Evolutionary conservation across 75 land plant species (phyloP), one percentile per base, ranked within the genome.

Genomic region (Ceratopteris richardii): DNA sequence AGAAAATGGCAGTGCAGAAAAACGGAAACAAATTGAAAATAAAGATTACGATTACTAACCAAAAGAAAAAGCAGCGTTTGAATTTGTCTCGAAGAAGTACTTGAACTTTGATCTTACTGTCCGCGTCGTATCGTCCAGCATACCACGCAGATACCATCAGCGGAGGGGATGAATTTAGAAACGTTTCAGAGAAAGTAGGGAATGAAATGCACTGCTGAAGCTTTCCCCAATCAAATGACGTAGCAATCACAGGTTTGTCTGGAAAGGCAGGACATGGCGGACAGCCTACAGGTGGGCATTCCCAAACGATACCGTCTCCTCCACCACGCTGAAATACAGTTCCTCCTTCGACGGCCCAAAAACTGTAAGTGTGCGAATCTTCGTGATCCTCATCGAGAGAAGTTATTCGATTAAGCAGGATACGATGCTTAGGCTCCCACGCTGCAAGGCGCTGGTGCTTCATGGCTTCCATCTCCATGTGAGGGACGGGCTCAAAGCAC

Each of bases 251-350:
- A 20, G 67, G 60, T 27, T 58, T 48, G 28, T 48, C 36, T 1
- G 30, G 28, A 10, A 51, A 69, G 26, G 46, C 54, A 9, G 74
- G 74, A 29, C 74, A 71, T 17, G 74, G 68, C 1, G 61, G 26
- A 44, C 74, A 71, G 16, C 47, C 68, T 16, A 53, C 26, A 0
- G 68, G 57, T 10, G 74, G 68, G 42, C 18, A 19, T 28, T 71
- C 74, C 0, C 74, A 62, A 9, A 71, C 52, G n/a, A 71, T 40
- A 9, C 74, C 74, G 53, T 71, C 74, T 16, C 74, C 74, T 16
- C 74, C 74, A 1, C 74, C 74, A 18, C 74, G 68, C 58, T 71
- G 74, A 55, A 71, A 71, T 3, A 57, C 61, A 10, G 68, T 57
- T 1, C 74, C 74, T 13, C 68, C 74, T 44, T 71, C 74, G 1